Base-by-base conservation (phyloP, 805 yeast genomes). In the Wickerhamiella kurtzmanii region DNA sequence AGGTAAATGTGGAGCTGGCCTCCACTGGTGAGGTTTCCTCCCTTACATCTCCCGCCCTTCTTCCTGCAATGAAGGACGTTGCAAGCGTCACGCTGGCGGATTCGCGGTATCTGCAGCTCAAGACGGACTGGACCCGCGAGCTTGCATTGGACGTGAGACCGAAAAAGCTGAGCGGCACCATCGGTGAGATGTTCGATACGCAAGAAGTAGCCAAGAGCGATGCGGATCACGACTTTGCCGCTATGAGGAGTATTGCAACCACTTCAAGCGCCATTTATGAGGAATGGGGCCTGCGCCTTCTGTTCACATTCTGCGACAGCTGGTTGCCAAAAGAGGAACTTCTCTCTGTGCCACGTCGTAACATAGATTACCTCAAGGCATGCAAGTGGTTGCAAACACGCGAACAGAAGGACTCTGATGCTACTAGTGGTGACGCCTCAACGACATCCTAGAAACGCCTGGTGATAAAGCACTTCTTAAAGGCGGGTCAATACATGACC, bases 61-160 rank as follows among this genome's bases (percentile, higher is more conserved):
- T 87, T 38, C 92, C 95, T 0, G 72, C 73, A 25, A 56, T 81
- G 22, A 66, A 69, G 13, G 63, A 64, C 0, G 76, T 86, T 6
- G 48, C 56, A 6, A 63, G 64, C 4, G 70, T 86, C 2, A 65
- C 66, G 38, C 72, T 80, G 0, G 54, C 60, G 2, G 67, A 74
- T 3, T 61, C 69, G 1, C 73, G 72, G 11, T 76, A 75, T 57
- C 79, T 77, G 54, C 74, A 76, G 2, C 71, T 76, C n/a, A 50
- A 56, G n/a, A 64, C 41, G 25, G 25, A 21, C 6, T n/a, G 37
- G 35, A 11, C 41, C 13, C 32, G 37, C 20, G 32, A 28, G 2
- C 38, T 38, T 8, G 16, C 44, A 17, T 35, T 22, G 16, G 44
- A 21, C 35, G 45, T 19, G 25, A 43, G 20, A 2, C 47, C 36